Base-by-base conservation (phyloP, 164 flowering plant genomes). In the Piper longum region DNA sequence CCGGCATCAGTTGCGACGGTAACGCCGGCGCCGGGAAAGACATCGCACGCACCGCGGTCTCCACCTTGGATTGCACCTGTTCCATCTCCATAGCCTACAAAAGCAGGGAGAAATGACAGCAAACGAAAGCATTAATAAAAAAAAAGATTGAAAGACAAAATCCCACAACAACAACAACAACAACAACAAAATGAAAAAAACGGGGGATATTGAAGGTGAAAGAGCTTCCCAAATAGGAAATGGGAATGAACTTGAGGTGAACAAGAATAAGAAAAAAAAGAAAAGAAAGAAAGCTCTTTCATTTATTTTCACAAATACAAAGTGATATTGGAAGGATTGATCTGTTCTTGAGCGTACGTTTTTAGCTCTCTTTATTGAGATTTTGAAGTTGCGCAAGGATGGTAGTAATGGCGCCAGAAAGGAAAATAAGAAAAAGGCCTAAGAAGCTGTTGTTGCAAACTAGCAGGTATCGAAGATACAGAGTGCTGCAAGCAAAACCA, bases 51-150 rank as follows among this genome's bases (percentile, higher is more conserved):
- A 19, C 8, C 43, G 70, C 69, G 71, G 12, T 70, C 5, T 64
- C 72, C 4, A 70, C 69, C 41, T 84, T 80, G 62, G 74, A 82
- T 19, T 85, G 78, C 4, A 74, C 63, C 0, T 80, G 82, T 65
- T 76, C 78, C 66, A 79, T 88, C 43, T 87, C 89, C 78, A 76
- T 74, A 26, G 52, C 66, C 60, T 26, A 57, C 36, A 26, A 36
- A 57, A 36, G 41, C 60, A 57, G 12, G 14, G 52, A 48, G 52
- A 41, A 57, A 19, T 41, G 62, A 7, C 4, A 43, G 60, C 14
- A 18, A 36, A 11, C 26, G 54, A 48, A n/a, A 18, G 18, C 41
- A 62, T 51, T n/a, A n/a, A n/a, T n/a, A n/a, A 19, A 54, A 54
- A 52, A 62, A 60, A 65, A 39, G 41, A 56, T 9, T 36, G 42